Base-by-base conservation (phyloP, 2,329 filamentous ascomycete species). In the Myotisia sp. region DNA sequence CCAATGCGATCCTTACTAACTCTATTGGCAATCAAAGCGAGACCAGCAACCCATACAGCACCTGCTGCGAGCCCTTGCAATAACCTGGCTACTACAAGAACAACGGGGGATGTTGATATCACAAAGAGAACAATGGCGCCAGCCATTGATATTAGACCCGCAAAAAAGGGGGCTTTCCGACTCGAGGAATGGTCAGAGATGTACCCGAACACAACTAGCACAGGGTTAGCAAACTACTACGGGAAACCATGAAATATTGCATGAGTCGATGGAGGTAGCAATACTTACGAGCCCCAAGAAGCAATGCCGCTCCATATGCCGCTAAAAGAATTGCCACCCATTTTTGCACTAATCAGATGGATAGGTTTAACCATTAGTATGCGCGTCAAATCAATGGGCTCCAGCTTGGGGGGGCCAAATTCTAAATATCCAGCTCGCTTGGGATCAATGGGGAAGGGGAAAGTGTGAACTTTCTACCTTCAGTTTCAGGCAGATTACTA, bases 21-120 rank as follows among this genome's bases (percentile, higher is more conserved):
- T 1, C 68, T 75, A 47, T 76, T 72, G 4, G 73, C 52, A 21
- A 71, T 59, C 33, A 76, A 57, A 0, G 72, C 69, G 12, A 75
- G 52, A 2, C 71, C 70, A 18, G 72, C 65, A 0, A 67, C 73
- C 71, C 72, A 76, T 1, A 77, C 70, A 5, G 72, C 63, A 0
- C 66, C 69, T 2, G 61, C 68, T 20, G 67, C 70, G 9, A 71
- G 50, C 0, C 72, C 72, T 45, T 77, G 73, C 3, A 75, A 48
- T 0, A 68, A 48, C 12, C 72, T 59, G 6, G 70, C 71, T 29
- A 68, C 41, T 1, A 64, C 52, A 8, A 76, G 48, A 1, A 65
- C 54, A 1, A 58, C 43, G 3, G 73, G 44, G 10, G 52, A 66
- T 3, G 52, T 49, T 0, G 68, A 70, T 1, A 70, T 26, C 12